Base-by-base conservation (phyloP, 192 early-diverging fungal genomes). In the Diversispora epigaea region DNA sequence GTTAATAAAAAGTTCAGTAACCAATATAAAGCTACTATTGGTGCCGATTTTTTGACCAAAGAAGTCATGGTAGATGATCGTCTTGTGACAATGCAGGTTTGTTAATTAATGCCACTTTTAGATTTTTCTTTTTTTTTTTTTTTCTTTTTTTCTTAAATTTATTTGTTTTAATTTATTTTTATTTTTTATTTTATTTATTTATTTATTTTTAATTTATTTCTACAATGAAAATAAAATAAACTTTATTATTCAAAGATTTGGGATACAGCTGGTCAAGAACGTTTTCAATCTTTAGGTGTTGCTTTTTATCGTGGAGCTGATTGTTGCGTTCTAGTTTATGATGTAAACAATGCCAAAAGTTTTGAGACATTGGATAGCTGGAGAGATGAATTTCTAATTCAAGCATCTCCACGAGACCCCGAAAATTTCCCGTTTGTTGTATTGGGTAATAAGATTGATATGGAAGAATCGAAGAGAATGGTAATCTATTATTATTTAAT, bases 391-490 rank as follows among this genome's bases (percentile, higher is more conserved):
- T 99, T 99, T 78, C 81, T 99, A 85, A 86, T 98, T 47, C 98
- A 99, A 80, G 95, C 94, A 22, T 92, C 89, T 15, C 96, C 98
- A 55, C 82, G 93, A 62, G 93, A 96, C 73, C 95, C 96, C 7
- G 96, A 99, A 77, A 96, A 92, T 86, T 99, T 99, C 82, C 98
- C 98, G 49, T 99, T 99, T 86, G 94, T 99, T 62, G 95, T 99
- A 15, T 84, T 99, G n/a, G 98, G 97, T 63, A 99, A 99, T 86
- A 99, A 99, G 87, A 89, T 99, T 60, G 98, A 99, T 81, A 83
- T 99, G 80, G 98, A 98, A 78, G 96, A 98, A 77, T 87, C 87
- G 46, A 93, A 92, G 82, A 81, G 95, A 70, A 91, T 93, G 90
- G 94, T 94, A n/a, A 84, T 40, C 80, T 32, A 32, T 64, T 64